Percentiles rank a stretch among this genome's conserved stretches.
These are phyloP conservation scores for Leccinum uliginosum DNA, from an alignment of 768 basidiomycete species.

Conservation along the genomic window DNA sequence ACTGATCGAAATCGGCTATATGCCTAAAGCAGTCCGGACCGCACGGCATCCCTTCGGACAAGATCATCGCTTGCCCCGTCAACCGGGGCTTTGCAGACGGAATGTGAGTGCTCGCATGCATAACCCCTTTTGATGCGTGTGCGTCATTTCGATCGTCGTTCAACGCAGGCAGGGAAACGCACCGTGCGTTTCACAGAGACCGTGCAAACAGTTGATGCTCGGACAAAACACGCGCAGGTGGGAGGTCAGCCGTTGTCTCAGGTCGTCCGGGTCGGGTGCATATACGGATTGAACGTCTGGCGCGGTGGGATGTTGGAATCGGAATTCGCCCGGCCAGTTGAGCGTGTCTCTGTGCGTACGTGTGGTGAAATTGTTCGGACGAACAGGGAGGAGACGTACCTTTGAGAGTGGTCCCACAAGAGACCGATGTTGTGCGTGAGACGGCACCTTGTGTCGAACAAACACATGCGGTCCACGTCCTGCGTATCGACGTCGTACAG, in stretches of 20 bases:
- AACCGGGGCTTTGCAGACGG: constrained; percentile 20
- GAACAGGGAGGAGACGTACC: constrained; percentile 25
- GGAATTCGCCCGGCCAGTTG: constrained; percentile 32
- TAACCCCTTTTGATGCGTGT: not conserved
- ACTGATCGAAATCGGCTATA: constrained; percentile 23
- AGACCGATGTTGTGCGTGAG: constrained; percentile 32
- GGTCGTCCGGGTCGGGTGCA: constrained; percentile 22
- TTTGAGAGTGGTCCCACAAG: constrained; percentile 40
- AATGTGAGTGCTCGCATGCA: constrained; percentile 9
- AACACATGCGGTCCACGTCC: constrained; percentile 34
- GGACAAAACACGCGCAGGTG: constrained; percentile 40
- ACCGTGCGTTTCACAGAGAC: constrained; percentile 40
- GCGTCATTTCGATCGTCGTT: not conserved
- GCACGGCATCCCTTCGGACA: constrained; percentile 29
- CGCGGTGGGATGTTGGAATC: not conserved
- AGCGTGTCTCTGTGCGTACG: constrained; percentile 33
- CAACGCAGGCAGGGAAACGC: not conserved
- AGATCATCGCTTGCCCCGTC: constrained; percentile 21
- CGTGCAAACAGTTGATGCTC: constrained; percentile 40
- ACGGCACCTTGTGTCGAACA: constrained; percentile 25
- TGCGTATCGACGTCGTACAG: constrained; percentile 25
- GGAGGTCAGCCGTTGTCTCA: constrained; percentile 31
- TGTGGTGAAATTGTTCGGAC: not conserved
- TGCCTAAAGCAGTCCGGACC: constrained; percentile 30
- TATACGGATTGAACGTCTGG: not conserved